Evolutionary conservation across 257 asterid species (phyloP).

Genomic region (Ligustrum vulgare): DNA sequence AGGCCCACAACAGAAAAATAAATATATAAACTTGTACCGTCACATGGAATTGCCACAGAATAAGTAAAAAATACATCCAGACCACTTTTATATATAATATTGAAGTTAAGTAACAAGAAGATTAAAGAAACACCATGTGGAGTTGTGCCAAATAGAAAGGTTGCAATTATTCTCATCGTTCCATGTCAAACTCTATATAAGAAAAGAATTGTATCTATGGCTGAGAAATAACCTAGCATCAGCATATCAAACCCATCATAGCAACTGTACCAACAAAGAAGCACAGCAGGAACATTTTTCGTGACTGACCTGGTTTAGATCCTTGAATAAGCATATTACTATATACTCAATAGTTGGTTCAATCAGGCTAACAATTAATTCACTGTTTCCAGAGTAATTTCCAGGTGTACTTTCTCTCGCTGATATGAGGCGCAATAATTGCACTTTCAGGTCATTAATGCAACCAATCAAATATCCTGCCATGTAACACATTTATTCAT

Average conservation of each 20-base stretch:
- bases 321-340: conserved; percentile 60
- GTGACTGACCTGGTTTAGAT: conserved; percentile 60
- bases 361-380: conserved; percentile 49
- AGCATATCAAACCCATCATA: conserved; percentile 23
- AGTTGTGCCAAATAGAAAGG: not conserved
- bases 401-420: conserved; percentile 34
- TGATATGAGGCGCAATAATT: conserved; percentile 41
- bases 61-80: conserved; percentile 1
- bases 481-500: conserved; percentile 30
- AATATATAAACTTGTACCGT: not conserved
- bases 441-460: conserved; percentile 64
- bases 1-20: not conserved
- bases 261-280: conserved; percentile 23
- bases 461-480: conserved; percentile 72
- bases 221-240: conserved; percentile 5
- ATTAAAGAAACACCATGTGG: not conserved
- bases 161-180: not conserved
- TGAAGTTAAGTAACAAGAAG: conserved; percentile 3
- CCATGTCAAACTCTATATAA: conserved; percentile 1
- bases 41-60: conserved; percentile 6
- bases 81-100: not conserved
- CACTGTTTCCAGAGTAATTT: conserved; percentile 45
- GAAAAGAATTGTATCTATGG: conserved; percentile 8
- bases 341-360: conserved; percentile 77
- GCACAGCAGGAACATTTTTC: conserved; percentile 16